Conservation (phyloP, 768 basidiomycete species). For the Termitomyces sp. region DNA sequence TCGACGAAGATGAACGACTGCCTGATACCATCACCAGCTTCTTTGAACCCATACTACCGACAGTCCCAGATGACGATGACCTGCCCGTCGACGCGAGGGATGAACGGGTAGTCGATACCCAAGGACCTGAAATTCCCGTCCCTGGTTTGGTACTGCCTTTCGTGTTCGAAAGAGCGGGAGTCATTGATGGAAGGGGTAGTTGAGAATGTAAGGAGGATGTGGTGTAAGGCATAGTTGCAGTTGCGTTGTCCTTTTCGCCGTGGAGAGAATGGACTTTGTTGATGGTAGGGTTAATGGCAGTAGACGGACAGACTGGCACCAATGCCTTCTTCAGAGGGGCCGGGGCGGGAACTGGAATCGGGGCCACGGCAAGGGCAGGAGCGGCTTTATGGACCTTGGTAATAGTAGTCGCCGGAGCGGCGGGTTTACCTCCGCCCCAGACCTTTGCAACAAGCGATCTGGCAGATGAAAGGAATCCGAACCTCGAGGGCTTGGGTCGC, state of each 20-base stretch:
- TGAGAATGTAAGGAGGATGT: constrained; percentile 11
- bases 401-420: background rate
- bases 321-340: constrained; percentile 11
- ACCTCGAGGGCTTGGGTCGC: constrained; percentile 41
- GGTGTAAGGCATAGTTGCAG: constrained; percentile 14
- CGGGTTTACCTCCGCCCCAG: constrained; percentile 53
- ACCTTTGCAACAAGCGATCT: constrained; percentile 70
- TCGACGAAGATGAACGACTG: background rate
- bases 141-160: constrained; percentile 6
- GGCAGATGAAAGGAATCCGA: constrained; percentile 68
- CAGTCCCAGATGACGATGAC: constrained; percentile 15
- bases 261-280: constrained; percentile 14
- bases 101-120: constrained; percentile 35
- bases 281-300: constrained; percentile 10
- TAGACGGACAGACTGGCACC: constrained; percentile 15
- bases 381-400: constrained; percentile 16
- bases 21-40: constrained; percentile 13
- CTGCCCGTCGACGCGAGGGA: constrained; percentile 21
- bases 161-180: constrained; percentile 2
- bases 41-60: constrained; percentile 31
- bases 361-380: constrained; percentile 10
- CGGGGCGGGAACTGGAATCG: too few relatives aligned
- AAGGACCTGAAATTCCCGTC: constrained; percentile 15
- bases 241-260: constrained; percentile 10
- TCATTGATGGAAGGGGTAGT: constrained; percentile 18